Conservation (phyloP, 306 rosid species). For the Dicorynia guianensis region DNA sequence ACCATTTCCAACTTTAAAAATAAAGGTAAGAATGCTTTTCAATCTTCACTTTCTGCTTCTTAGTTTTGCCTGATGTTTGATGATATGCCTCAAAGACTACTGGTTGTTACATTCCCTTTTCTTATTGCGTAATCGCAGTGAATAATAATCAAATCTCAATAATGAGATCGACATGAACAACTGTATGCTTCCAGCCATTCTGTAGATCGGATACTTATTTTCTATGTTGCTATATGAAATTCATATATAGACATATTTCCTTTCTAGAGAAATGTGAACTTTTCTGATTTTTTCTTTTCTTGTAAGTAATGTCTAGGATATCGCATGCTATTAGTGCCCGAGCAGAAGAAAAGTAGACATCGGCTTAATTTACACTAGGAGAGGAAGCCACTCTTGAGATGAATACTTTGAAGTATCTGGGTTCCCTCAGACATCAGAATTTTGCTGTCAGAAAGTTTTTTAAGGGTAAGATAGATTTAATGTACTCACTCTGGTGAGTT, state of each 20-base stretch:
- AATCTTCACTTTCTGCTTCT: not conserved
- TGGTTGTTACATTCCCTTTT: not conserved
- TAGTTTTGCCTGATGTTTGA: slow-evolving; percentile 37
- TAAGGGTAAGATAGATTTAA: slow-evolving; percentile 54
- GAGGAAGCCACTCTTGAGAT: slow-evolving; percentile 43
- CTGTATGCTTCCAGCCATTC: not conserved
- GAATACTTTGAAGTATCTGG: slow-evolving; percentile 56
- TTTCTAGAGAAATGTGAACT: slow-evolving; percentile 2
- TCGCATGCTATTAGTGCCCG: not conserved
- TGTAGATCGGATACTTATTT: slow-evolving; percentile 9
- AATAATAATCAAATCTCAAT: slow-evolving; percentile 16
- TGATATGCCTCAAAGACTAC: slow-evolving; percentile 29
- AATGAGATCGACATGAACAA: not conserved
- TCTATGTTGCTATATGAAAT: slow-evolving; percentile 4
- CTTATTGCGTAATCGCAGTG: not conserved
- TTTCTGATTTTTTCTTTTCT: slow-evolving; percentile 23
- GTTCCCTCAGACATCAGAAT: slow-evolving; percentile 30
- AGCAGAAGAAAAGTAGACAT: slow-evolving; percentile 22
- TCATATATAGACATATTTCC: not conserved
- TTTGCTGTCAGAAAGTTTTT: slow-evolving; percentile 44
- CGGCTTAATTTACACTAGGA: slow-evolving; percentile 24
- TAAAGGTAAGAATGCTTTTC: slow-evolving; percentile 13
- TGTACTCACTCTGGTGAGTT: not conserved
- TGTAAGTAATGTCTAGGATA: slow-evolving; percentile 19
- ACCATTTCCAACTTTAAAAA: not conserved